These are phyloP conservation scores for Raffaelea deltoideospora DNA, from an alignment of 2,329 filamentous ascomycete genomes.

Conservation along the genomic window DNA sequence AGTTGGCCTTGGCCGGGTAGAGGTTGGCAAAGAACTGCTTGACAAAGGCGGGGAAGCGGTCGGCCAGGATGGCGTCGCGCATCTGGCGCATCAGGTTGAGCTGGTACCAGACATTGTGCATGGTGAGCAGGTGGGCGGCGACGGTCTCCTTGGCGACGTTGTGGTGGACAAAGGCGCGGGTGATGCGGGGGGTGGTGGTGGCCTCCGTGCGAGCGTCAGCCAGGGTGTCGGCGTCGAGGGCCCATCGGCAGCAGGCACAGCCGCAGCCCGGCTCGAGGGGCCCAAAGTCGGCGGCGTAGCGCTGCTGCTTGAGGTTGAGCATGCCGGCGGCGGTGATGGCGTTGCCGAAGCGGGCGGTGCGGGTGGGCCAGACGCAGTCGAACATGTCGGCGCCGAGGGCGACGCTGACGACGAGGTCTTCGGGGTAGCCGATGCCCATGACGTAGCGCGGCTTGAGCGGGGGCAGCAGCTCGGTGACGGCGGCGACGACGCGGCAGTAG, in stretches of 20 bases:
- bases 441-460: conserved; percentile 94
- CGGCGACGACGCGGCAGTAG: conserved; percentile 78
- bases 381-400: conserved; percentile 98
- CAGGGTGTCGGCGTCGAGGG: not conserved
- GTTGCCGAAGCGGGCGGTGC: conserved; percentile 91
- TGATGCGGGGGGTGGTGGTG: conserved; percentile 39
- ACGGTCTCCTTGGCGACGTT: conserved; percentile 89
- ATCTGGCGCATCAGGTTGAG: conserved; percentile 66
- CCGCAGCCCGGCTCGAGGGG: conserved; percentile 72
- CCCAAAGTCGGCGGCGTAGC: conserved; percentile 64
- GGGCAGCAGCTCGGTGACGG: conserved; percentile 74
- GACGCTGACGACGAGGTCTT: conserved; percentile 85
- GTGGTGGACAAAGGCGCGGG: conserved; percentile 81
- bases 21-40: conserved; percentile 61
- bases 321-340: conserved; percentile 70
- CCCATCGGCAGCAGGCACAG: conserved; percentile 57
- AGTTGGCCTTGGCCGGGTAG: conserved; percentile 50
- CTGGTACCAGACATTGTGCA: conserved; percentile 93
- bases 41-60: conserved; percentile 66
- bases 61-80: conserved; percentile 65
- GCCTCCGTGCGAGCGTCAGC: conserved; percentile 39
- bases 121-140: conserved; percentile 68
- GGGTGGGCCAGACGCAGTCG: conserved; percentile 96
- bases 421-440: conserved; percentile 96
- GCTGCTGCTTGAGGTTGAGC: conserved; percentile 68